Evolutionary conservation across 75 land plant genomes (phyloP).

Genomic region (Picea glauca): DNA sequence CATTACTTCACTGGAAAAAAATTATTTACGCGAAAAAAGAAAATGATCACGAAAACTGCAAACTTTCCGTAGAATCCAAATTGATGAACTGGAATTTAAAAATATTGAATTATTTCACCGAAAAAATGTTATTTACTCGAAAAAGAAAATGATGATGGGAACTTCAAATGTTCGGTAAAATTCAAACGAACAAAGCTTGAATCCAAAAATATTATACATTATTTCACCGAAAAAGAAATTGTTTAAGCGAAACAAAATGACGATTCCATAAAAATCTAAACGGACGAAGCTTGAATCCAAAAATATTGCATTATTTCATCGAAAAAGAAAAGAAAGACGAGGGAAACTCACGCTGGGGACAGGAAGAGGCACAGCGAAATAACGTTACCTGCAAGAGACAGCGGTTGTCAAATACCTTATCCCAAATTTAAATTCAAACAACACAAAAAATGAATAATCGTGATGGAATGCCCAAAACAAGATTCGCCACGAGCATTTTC

Average conservation of each 20-base stretch:
- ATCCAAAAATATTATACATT: neutral
- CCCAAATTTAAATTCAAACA: too few relatives aligned
- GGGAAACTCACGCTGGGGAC: conserved; percentile 37
- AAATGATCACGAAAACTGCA: neutral
- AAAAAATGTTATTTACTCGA: neutral
- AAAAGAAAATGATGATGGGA: neutral
- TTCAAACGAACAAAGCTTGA: neutral
- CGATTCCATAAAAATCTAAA: neutral
- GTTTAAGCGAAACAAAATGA: neutral
- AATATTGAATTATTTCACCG: neutral
- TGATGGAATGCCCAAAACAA: too few relatives aligned
- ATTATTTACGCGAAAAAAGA: neutral
- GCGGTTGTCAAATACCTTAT: too few relatives aligned
- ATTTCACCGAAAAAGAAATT: neutral
- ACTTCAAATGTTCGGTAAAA: neutral
- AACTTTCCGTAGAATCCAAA: neutral
- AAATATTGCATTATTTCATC: neutral
- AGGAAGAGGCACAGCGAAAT: conserved; percentile 48
- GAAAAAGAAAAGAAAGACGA: neutral
- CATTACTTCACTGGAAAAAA: neutral
- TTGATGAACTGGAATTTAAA: neutral
- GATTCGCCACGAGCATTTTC: too few relatives aligned
- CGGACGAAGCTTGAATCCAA: neutral
- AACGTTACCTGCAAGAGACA: conserved; percentile 47
- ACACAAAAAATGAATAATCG: too few relatives aligned